Conservation (phyloP, 352 stramenopile genomes). For the Saprolegnia parasitica region DNA sequence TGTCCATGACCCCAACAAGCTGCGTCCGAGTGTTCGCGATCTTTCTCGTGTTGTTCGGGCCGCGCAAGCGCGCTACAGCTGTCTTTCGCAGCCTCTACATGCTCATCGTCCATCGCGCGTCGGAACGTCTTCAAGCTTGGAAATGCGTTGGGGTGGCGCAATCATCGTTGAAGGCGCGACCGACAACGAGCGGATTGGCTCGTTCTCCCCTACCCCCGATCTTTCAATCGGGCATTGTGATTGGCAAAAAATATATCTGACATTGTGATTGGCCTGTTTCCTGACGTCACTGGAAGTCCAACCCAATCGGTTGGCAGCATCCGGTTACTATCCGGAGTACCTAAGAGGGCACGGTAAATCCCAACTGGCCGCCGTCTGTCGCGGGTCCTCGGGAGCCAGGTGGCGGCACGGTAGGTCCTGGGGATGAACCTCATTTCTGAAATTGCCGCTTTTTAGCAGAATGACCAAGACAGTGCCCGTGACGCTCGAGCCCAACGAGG, state of each 20-base stretch:
- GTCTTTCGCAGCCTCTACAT: too few species aligned
- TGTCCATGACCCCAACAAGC: too few species aligned
- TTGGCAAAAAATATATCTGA: neutral
- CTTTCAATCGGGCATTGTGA: neutral
- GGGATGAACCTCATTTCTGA: neutral
- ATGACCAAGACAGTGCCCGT: constrained; percentile 24
- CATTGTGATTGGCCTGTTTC: neutral
- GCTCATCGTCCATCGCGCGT: too few species aligned
- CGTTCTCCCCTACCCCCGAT: neutral
- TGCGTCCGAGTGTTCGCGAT: neutral
- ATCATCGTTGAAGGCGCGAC: neutral
- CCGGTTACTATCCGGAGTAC: neutral
- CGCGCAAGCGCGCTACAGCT: too few species aligned
- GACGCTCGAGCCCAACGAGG: constrained; percentile 7
- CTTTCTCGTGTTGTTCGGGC: neutral
- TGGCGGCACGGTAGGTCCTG: neutral
- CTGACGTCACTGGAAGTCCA: neutral
- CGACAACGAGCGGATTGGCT: neutral
- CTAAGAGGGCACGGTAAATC: constrained; percentile 1
- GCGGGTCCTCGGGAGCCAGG: neutral
- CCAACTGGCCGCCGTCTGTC: neutral
- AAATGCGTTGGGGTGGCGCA: neutral
- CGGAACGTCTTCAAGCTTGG: neutral
- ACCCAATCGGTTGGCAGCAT: neutral
- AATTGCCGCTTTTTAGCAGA: neutral